Conservation (phyloP, 768 basidiomycete genomes). For the Pisolithus marmoratus region DNA sequence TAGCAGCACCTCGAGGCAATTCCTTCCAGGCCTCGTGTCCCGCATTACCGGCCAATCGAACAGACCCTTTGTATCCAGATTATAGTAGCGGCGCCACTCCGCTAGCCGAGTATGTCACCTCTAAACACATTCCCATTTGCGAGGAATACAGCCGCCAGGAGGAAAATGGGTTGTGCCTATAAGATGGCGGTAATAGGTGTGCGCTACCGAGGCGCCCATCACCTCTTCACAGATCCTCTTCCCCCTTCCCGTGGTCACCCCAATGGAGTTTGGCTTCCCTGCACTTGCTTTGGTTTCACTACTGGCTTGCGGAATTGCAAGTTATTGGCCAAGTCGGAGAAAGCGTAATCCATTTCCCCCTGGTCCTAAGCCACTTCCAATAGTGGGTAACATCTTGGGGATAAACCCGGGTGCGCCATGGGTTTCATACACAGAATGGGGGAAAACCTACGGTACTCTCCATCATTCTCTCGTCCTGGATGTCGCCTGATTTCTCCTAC, state of each 20-base stretch:
- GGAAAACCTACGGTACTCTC: conserved; percentile 21
- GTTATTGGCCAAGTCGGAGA: conserved; percentile 6
- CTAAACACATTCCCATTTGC: not conserved
- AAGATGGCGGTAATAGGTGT: not conserved
- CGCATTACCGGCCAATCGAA: too few species aligned
- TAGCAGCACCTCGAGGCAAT: conserved; percentile 1
- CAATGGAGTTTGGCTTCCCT: conserved; percentile 11
- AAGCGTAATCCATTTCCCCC: conserved; percentile 33
- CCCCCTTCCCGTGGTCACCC: not conserved
- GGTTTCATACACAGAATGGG: conserved; percentile 29
- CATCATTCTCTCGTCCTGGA: conserved; percentile 7
- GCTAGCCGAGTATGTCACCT: conserved; percentile 1
- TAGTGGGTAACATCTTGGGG: conserved; percentile 26
- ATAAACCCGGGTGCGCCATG: conserved; percentile 24
- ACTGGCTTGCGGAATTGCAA: conserved; percentile 1
- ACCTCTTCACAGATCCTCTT: not conserved
- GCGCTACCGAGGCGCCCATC: not conserved
- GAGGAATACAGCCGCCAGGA: not conserved
- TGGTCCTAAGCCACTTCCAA: conserved; percentile 44
- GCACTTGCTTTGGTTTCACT: conserved; percentile 8
- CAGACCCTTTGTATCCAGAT: not conserved
- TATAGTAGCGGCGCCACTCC: not conserved
- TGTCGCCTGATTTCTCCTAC: not conserved
- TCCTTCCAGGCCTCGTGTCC: not conserved
- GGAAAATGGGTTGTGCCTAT: not conserved